phyloP scores from a whole-genome alignment of 148 eudicot species.

The Agrostemma githago region DNA sequence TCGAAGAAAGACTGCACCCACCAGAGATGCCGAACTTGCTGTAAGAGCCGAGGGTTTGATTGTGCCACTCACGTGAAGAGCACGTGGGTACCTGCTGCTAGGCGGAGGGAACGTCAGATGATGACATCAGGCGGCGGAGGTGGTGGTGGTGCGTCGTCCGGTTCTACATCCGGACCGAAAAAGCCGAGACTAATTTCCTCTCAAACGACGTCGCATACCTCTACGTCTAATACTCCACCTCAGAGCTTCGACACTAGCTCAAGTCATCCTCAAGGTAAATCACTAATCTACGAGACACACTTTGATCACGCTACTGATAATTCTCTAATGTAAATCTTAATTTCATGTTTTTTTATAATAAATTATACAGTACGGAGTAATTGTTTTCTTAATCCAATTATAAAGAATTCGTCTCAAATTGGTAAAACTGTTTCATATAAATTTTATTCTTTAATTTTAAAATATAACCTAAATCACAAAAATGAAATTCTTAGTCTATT shows the following conservation, averaged over 20 bases:
- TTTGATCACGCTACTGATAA: no score
- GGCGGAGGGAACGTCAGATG: slow-evolving; percentile 67
- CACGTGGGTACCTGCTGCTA: slow-evolving; percentile 94
- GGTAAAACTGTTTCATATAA: no score
- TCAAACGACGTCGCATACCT: slow-evolving; percentile 66
- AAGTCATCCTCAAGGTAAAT: slow-evolving; percentile 62
- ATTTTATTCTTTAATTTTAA: no score
- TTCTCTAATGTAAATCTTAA: no score
- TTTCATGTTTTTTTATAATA: no score
- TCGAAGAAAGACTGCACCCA: slow-evolving; percentile 88
- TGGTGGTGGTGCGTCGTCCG: slow-evolving; percentile 53
- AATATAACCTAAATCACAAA: no score
- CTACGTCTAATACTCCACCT: slow-evolving; percentile 80
- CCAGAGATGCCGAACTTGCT: slow-evolving; percentile 80
- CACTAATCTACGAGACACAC: neutral
- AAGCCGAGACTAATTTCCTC: slow-evolving; percentile 65
- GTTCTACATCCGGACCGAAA: slow-evolving; percentile 67
- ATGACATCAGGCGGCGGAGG: slow-evolving; percentile 20
- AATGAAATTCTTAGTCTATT: no score
- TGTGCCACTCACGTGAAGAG: slow-evolving; percentile 89
- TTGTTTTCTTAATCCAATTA: no score
- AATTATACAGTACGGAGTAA: no score
- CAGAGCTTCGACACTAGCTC: slow-evolving; percentile 77
- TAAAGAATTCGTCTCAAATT: no score
- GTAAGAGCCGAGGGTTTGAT: slow-evolving; percentile 81